Evolutionary conservation across 176 grass and related monocot species (phyloP).

Genomic region (bread wheat (Triticum aestivum)): IWGSC_CS_RefSeq_v2.1 NC_057795.1:474375681-474376180

Average conservation of each 20-base stretch:
- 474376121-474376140: slow-evolving; percentile 95
- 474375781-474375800: slow-evolving; percentile 88
- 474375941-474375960: slow-evolving; percentile 29
- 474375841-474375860: slow-evolving; percentile 86
- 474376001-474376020: background rate
- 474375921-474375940: background rate
- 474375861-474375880: slow-evolving; percentile 99
- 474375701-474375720: background rate
- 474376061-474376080: slow-evolving; percentile 89
- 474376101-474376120: slow-evolving; percentile 92
- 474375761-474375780: slow-evolving; percentile 89
- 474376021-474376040: slow-evolving; percentile 53
- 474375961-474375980: background rate
- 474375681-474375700: background rate
- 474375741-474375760: slow-evolving; percentile 96
- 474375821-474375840: slow-evolving; percentile 97
- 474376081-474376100: slow-evolving; percentile 90
- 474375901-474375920: background rate
- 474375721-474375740: slow-evolving; percentile 78
- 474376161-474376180: slow-evolving; percentile 94
- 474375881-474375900: slow-evolving; percentile 17
- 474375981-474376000: background rate
- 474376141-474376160: slow-evolving; percentile 97
- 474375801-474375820: slow-evolving; percentile 83
- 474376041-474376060: slow-evolving; percentile 96